Base-by-base conservation (phyloP, 2,329 filamentous ascomycete genomes). In the Pseudogymnoascus sp. region DNA sequence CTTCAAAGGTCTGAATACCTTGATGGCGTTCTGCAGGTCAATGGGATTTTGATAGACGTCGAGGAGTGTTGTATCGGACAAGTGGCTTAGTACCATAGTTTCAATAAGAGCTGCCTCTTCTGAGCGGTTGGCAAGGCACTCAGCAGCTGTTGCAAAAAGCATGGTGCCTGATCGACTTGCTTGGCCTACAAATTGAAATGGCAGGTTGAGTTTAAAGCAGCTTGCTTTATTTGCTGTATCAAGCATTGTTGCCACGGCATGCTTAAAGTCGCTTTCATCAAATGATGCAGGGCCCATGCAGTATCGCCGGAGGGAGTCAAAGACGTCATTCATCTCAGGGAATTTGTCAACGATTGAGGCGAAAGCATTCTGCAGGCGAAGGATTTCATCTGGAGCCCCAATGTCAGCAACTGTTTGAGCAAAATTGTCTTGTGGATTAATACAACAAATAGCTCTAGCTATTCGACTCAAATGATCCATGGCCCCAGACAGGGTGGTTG, bases 81-180 rank as follows among this genome's bases (percentile, higher is more conserved):
- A 71, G 59, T 81, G 79, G 63, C 82, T 80, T 2, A 83, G 65
- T 1, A 82, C 79, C 39, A 83, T 69, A 0, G 76, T 76, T 65
- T 77, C 74, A 3, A 83, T 72, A 2, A 69, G 62, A 33, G 71
- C 70, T 60, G 76, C 74, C 61, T 80, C 79, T 61, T 79, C 76
- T 1, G 75, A 73, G 5, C 80, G 74, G 31, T 72, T 70, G 2
- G 76, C 76, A 59, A 82, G 72, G 3, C 77, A 78, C 64, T 79
- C 79, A 62, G 83, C 71, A 3, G 77, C 80, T 62, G 80, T 82
- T 60, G 79, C 80, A 13, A 83, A 71, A n/a, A 82, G 76, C 65
- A 79, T 75, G 8, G 79, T 82, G 15, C 79, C 75, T 45, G 79
- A 77, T 62, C 75, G 74, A 63, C 75, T 78, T 63, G 77, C 72